Conservation (phyloP, 140 eudicot genomes). For the Bidens hawaiensis region DNA sequence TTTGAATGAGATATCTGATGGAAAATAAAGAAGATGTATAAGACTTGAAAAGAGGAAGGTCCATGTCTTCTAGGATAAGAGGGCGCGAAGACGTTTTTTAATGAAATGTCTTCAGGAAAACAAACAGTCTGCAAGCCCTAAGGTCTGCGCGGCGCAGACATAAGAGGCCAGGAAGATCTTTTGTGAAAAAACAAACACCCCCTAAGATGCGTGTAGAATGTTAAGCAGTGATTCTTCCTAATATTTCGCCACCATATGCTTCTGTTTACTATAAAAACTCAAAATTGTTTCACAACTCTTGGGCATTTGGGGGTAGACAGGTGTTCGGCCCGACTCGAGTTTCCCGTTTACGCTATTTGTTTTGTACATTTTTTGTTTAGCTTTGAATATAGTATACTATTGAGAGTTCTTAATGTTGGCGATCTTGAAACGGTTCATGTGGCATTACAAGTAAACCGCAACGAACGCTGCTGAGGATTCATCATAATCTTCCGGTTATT, state of each 20-base stretch:
- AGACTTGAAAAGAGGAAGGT: too few species aligned
- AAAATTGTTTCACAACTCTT: background rate
- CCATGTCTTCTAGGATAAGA: too few species aligned
- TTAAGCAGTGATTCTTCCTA: background rate
- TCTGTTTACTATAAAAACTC: background rate
- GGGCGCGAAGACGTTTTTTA: too few species aligned
- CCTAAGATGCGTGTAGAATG: background rate
- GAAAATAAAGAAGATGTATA: too few species aligned
- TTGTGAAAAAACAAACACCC: too few species aligned
- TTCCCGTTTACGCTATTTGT: background rate
- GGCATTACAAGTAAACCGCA: constrained; percentile 9
- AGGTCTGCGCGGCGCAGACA: too few species aligned
- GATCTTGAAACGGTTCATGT: constrained; percentile 33
- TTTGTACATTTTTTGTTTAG: background rate
- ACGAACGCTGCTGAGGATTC: constrained; percentile 4
- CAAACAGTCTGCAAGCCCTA: too few species aligned
- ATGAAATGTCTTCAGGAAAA: too few species aligned
- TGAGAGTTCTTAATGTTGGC: background rate
- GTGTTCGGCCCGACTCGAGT: background rate
- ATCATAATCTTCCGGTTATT: constrained; percentile 16
- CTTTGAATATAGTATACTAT: background rate
- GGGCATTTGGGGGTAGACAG: too few species aligned
- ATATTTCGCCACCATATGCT: background rate
- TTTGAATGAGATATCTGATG: too few species aligned
- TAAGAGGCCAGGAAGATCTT: too few species aligned